Percentiles rank a stretch among this genome's conserved stretches.
Conservation (phyloP, 2,329 filamentous ascomycete species). For the Zasmidium citrigriseum region DNA sequence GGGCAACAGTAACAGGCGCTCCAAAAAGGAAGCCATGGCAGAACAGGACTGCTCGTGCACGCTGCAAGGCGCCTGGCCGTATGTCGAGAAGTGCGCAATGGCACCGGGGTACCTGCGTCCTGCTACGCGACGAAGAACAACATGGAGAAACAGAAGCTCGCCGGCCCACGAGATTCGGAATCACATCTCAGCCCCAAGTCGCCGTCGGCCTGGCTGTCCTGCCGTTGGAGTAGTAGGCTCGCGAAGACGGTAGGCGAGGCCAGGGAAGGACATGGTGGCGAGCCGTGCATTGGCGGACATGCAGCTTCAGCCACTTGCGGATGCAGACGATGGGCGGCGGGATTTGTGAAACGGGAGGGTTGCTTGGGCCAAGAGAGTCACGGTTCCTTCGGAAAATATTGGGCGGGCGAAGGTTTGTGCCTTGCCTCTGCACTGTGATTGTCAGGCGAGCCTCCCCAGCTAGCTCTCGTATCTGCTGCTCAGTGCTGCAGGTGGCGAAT, state of each 20-base stretch:
- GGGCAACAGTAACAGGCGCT: constrained; percentile 24
- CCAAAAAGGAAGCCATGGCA: constrained; percentile 13
- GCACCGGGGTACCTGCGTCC: background rate
- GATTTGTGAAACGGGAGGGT: background rate
- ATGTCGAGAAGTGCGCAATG: background rate
- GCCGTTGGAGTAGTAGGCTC: background rate
- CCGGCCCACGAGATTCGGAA: background rate
- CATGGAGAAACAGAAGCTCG: background rate
- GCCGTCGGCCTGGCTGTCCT: background rate
- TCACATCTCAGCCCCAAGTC: background rate
- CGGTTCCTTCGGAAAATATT: background rate
- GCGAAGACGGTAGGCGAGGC: background rate
- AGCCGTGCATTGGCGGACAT: background rate
- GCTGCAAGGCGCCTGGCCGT: background rate
- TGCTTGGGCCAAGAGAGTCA: too few species aligned
- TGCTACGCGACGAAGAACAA: background rate
- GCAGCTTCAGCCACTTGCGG: background rate
- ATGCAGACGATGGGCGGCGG: background rate
- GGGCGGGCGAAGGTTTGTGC: background rate
- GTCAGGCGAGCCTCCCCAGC: background rate
- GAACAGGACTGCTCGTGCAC: background rate
- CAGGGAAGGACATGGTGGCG: background rate
- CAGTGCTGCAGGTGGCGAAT: background rate
- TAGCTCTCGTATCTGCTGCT: background rate
- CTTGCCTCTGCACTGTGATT: background rate